These are phyloP conservation scores for Fraxinus albicans DNA, from an alignment of 305 asterid genomes.

Conservation along the genomic window DNA sequence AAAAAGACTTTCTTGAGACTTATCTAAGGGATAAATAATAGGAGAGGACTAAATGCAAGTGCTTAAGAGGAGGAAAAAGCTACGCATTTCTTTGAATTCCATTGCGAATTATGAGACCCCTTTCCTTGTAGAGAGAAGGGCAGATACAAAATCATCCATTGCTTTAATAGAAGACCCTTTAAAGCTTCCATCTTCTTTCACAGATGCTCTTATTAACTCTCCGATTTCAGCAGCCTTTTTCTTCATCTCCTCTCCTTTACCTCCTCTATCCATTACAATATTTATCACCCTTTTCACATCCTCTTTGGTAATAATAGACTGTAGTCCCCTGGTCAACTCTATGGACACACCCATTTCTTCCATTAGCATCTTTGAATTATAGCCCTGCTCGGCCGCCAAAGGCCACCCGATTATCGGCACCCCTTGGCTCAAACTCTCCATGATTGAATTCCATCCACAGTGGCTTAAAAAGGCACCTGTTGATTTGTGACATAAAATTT, in stretches of 20 bases:
- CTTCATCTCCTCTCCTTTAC: constrained; percentile 59
- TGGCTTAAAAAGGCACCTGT: constrained; percentile 49
- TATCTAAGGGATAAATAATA: not conserved
- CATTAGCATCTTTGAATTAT: constrained; percentile 70
- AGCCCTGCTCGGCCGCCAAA: constrained; percentile 85
- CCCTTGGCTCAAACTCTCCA: constrained; percentile 72
- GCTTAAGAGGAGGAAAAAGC: not conserved
- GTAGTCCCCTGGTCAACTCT: constrained; percentile 57
- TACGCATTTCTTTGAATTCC: not conserved
- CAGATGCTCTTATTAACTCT: constrained; percentile 50
- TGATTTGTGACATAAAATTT: constrained; percentile 67
- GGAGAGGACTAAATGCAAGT: not conserved
- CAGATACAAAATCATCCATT: constrained; percentile 57
- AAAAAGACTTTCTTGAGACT: not conserved
- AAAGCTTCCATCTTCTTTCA: constrained; percentile 37
- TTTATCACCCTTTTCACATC: constrained; percentile 60
- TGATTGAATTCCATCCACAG: constrained; percentile 1
- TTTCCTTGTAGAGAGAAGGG: constrained; percentile 26
- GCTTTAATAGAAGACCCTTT: constrained; percentile 61
- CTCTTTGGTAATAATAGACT: constrained; percentile 42
- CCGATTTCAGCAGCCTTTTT: constrained; percentile 56
- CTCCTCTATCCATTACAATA: constrained; percentile 45
- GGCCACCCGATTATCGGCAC: constrained; percentile 95
- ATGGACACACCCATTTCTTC: constrained; percentile 79
- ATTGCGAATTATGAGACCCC: not conserved